These are phyloP conservation scores for Hyphopichia fennica DNA, from an alignment of 1,139 yeast genomes.

Conservation along the genomic window DNA sequence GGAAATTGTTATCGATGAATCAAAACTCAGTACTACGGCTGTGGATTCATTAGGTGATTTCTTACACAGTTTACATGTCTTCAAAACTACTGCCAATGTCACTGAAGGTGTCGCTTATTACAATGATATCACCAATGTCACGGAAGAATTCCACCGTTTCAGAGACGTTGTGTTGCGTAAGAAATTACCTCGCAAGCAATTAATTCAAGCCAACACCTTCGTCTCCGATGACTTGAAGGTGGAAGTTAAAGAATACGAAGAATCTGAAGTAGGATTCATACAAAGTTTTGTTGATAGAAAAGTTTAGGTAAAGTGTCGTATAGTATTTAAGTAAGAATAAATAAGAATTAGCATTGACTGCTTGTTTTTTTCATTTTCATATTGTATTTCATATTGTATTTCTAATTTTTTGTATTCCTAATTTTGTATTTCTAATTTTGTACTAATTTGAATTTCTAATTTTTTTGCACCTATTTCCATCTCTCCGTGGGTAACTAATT, in stretches of 20 bases:
- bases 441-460: neutral
- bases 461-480: neutral
- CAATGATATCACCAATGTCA: slow-evolving; percentile 64
- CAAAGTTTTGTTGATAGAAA: slow-evolving; percentile 70
- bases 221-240: slow-evolving; percentile 41
- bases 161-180: slow-evolving; percentile 69
- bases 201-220: slow-evolving; percentile 76
- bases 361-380: too few relatives aligned
- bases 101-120: slow-evolving; percentile 64
- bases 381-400: neutral
- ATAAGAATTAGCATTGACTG: too few relatives aligned
- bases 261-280: slow-evolving; percentile 74
- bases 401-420: too few relatives aligned
- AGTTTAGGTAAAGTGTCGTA: slow-evolving; percentile 21
- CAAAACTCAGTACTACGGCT: slow-evolving; percentile 66
- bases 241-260: slow-evolving; percentile 68
- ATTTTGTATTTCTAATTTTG: too few relatives aligned
- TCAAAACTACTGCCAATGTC: slow-evolving; percentile 74
- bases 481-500: neutral
- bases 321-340: too few relatives aligned
- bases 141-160: slow-evolving; percentile 59
- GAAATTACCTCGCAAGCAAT: slow-evolving; percentile 80
- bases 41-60: slow-evolving; percentile 73
- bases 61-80: slow-evolving; percentile 70
- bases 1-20: slow-evolving; percentile 55